Base-by-base conservation (phyloP, 345 rosid genomes). In the Linum lewisii region DNA sequence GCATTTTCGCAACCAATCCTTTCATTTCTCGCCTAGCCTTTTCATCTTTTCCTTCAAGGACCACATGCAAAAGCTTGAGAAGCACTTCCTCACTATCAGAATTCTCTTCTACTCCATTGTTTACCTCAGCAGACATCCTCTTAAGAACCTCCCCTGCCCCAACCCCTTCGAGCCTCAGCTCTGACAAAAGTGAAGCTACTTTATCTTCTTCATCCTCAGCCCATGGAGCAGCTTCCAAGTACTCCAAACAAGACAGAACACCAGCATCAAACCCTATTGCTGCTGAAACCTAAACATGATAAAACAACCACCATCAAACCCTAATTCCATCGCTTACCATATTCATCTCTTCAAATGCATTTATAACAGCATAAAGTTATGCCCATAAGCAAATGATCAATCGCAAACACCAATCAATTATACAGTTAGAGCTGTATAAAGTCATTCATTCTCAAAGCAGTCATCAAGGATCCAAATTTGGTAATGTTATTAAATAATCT, bases 181-280 rank as follows among this genome's bases (percentile, higher is more conserved):
- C 97, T 3, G 95, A 84, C 60, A 94, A 66, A 63, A 90, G 60
- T 0, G 93, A 75, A 54, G 97, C 95, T 59, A 94, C 90, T 68
- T 82, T 87, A 73, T 84, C 86, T 54, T 94, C 97, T 82, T 94
- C 99, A 59, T 90, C 97, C 79, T 94, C 97, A 6, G 96, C 90
- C 99, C 99, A 94, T 25, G 99, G 99, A 36, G 97, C 99, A 26
- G 99, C 99, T 78, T 94, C 99, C 55, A 94, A 78, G 63, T 85
- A 85, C 83, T 94, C 97, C 73, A 94, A 71, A 79, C 99, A 94
- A 60, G 96, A 87, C 50, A 90, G 60, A 34, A 94, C 93, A 58
- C 97, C 99, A 14, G 96, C 99, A 68, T 94, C 97, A 75, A 94
- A 94, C 15, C 90, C 96, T 69, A 94, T 85, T 13, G 95, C 96